These are phyloP conservation scores for Fraxinus pennsylvanica DNA, from an alignment of 257 asterid species.

Conservation along the genomic window DNA sequence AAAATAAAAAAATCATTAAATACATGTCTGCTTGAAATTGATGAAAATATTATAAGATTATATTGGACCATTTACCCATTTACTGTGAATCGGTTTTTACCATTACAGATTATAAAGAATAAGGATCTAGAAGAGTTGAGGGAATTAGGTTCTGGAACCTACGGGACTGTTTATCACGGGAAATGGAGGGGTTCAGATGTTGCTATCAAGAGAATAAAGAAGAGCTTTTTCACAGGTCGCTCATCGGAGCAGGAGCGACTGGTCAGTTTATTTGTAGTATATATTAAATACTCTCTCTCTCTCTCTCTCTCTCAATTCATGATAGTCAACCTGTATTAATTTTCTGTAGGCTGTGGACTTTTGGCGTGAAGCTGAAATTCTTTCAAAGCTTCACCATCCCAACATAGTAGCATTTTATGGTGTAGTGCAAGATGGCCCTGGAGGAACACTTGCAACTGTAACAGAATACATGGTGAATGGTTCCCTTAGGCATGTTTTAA, in stretches of 20 bases:
- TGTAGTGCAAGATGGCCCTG: constrained; percentile 95
- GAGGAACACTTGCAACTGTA: constrained; percentile 93
- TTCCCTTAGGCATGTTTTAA: constrained; percentile 78
- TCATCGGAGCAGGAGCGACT: constrained; percentile 81
- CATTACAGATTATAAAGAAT: constrained; percentile 65
- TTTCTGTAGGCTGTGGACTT: constrained; percentile 64
- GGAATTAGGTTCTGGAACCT: constrained; percentile 95
- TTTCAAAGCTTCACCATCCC: constrained; percentile 95
- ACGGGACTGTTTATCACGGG: constrained; percentile 94
- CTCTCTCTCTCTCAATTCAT: constrained; percentile 23
- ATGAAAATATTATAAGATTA: constrained; percentile 2
- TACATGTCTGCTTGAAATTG: constrained; percentile 12
- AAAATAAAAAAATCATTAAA: not conserved
- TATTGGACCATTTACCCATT: constrained; percentile 10
- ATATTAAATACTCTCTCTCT: not conserved
- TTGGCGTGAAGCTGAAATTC: constrained; percentile 94
- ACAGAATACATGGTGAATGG: constrained; percentile 94
- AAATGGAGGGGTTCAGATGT: constrained; percentile 98
- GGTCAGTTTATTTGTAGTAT: constrained; percentile 44
- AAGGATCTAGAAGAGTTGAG: constrained; percentile 91
- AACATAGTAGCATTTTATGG: constrained; percentile 97
- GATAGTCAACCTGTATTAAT: constrained; percentile 22
- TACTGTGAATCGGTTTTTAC: constrained; percentile 17
- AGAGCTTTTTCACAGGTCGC: constrained; percentile 88
- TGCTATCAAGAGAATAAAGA: constrained; percentile 88